These are phyloP conservation scores for Ambrosia hybrid DNA, from an alignment of 140 eudicot species.

Conservation along the genomic window DNA sequence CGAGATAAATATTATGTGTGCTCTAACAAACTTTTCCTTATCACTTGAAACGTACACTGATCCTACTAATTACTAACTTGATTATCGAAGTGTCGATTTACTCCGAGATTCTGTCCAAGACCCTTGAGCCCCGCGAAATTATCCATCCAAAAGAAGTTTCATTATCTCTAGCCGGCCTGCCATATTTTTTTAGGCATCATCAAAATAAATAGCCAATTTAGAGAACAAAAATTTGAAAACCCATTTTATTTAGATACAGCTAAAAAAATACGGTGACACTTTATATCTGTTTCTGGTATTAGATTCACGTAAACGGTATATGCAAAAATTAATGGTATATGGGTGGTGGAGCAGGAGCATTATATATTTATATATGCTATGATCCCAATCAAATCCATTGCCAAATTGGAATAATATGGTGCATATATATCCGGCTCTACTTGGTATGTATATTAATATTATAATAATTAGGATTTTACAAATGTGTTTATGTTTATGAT, in stretches of 20 bases:
- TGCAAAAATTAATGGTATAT: conserved; percentile 2
- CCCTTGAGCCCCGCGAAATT: too few species aligned
- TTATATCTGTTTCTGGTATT: not conserved
- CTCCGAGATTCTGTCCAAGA: too few species aligned
- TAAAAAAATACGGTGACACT: not conserved
- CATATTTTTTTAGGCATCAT: too few species aligned
- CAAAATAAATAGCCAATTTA: not conserved
- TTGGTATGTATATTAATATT: not conserved
- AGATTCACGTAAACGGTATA: conserved; percentile 10
- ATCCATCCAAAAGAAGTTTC: too few species aligned
- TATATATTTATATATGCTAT: not conserved
- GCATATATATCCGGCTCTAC: not conserved
- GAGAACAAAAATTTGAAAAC: too few species aligned
- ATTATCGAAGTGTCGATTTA: too few species aligned
- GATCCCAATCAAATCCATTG: conserved; percentile 15
- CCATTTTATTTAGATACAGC: not conserved
- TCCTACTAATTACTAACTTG: too few species aligned
- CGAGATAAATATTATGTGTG: too few species aligned
- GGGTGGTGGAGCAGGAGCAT: conserved; percentile 1
- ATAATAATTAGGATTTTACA: conserved; percentile 7
- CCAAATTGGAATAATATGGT: conserved; percentile 9
- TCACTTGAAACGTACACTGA: too few species aligned
- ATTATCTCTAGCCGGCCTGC: too few species aligned
- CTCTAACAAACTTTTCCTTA: too few species aligned
- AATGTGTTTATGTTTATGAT: not conserved